phyloP scores from a whole-genome alignment of 805 yeast species.

The Pichia cabralensis region DNA sequence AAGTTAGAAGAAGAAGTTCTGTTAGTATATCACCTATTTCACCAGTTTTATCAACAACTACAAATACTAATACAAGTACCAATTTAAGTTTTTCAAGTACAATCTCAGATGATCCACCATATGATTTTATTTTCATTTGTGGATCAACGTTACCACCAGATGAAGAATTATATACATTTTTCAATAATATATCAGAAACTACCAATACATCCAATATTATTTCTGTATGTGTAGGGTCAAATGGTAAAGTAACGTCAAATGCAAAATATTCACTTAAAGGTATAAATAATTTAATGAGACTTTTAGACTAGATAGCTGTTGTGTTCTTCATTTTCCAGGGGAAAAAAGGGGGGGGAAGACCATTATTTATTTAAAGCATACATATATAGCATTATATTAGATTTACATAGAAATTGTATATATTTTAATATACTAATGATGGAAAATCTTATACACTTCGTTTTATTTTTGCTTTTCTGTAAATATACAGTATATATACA shows the following conservation, averaged over 20 bases:
- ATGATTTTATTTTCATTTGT: constrained; percentile 40
- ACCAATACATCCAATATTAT: constrained; percentile 28
- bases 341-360: too few species aligned
- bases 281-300: constrained; percentile 53
- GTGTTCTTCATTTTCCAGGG: not conserved
- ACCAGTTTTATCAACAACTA: constrained; percentile 4
- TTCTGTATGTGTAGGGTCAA: constrained; percentile 50
- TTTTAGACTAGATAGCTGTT: constrained; percentile 26
- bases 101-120: constrained; percentile 12
- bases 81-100: too few species aligned
- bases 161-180: constrained; percentile 53
- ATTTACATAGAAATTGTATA: not conserved
- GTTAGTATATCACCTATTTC: constrained; percentile 8
- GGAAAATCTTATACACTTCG: too few species aligned
- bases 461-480: too few species aligned
- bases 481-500: too few species aligned
- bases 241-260: constrained; percentile 21
- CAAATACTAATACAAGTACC: not conserved
- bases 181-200: constrained; percentile 31
- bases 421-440: too few species aligned
- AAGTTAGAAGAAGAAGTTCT: constrained; percentile 7
- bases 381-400: too few species aligned
- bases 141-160: constrained; percentile 64
- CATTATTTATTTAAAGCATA: too few species aligned
- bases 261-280: constrained; percentile 62